Percentiles rank a stretch among this genome's conserved stretches.
phyloP scores from a whole-genome alignment of 306 rosid species.

The Gynostemma pentaphyllum region DNA sequence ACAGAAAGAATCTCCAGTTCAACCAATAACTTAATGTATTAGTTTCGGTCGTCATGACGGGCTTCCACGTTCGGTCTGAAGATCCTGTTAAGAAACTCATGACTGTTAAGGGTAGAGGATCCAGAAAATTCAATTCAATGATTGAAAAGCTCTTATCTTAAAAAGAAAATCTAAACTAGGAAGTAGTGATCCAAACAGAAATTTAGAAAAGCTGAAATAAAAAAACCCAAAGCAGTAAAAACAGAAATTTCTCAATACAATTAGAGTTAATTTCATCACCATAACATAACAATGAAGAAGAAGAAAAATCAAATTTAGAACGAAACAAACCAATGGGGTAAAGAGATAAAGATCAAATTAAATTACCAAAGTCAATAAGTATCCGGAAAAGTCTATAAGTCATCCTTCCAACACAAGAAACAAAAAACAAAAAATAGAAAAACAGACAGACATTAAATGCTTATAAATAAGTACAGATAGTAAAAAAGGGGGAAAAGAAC shows the following conservation, averaged over 20 bases:
- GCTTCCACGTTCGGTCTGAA: slow-evolving; percentile 22
- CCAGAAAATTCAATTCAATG: neutral
- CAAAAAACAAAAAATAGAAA: neutral
- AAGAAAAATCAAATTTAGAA: neutral
- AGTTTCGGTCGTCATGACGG: slow-evolving; percentile 50
- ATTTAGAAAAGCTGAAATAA: neutral
- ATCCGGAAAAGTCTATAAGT: neutral
- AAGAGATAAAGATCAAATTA: neutral
- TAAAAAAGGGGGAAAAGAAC: neutral
- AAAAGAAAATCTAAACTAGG: neutral
- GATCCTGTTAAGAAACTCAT: slow-evolving; percentile 50
- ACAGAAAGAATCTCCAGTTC: slow-evolving; percentile 74
- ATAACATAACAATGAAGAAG: neutral
- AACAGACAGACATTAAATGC: slow-evolving; percentile 15
- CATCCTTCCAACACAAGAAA: neutral
- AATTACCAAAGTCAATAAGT: neutral
- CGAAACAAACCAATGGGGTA: neutral
- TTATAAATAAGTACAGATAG: slow-evolving; percentile 1
- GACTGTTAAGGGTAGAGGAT: neutral
- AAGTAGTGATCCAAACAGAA: neutral
- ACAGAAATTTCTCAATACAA: no score
- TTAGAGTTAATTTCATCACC: no score
- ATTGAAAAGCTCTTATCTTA: neutral
- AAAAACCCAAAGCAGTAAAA: neutral
- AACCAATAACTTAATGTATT: slow-evolving; percentile 60